Evolutionary conservation across 495 filamentous ascomycete genomes (phyloP), one percentile per base, ranked within the genome.

Genomic region (Letharia lupina): DNA sequence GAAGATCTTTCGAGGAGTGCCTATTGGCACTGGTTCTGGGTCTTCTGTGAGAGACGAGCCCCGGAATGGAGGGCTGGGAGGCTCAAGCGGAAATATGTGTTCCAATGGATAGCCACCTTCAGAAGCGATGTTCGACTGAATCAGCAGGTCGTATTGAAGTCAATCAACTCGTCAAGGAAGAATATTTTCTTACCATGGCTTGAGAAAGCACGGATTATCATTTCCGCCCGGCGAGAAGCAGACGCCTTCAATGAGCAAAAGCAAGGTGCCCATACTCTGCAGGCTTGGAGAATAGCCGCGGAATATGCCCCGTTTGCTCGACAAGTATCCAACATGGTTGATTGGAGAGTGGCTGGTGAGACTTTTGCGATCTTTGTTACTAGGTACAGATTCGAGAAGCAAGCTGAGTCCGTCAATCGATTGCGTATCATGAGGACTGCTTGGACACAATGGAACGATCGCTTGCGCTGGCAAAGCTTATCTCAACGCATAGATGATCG

Each of bases 371-470:
- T 75, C 54, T 89, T 88, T 84, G 70, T 81, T 10, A 73, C 75
- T 1, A 81, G 82, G 23, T 72, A 78, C 7, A 76, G 77, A 41
- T 77, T 80, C 63, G 73, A 79, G 37, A 74, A 77, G n/a, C 79
- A 83, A 71, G 87, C 88, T n/a, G 70, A 75, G 18, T 75, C 78
- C 45, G 75, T 87, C 52, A 78, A 88, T 68, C 79, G 74, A 37
- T 64, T 75, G 65, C 79, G 85, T 50, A 71, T 86, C 45, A 67
- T 87, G 56, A 80, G 81, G 40, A 86, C 84, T 70, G 75, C 83
- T 12, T 87, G 82, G 80, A 84, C 83, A 2, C 70, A 78, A 16
- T 91, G 88, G 88, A 89, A 88, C 64, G 85, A 89, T 74, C 79
- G 75, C 20, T 77, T 87, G 42, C 84, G 86, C 16, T 83, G 80